phyloP scores from a whole-genome alignment of 2,329 filamentous ascomycete genomes.

The Endocalyx cinctus region DNA sequence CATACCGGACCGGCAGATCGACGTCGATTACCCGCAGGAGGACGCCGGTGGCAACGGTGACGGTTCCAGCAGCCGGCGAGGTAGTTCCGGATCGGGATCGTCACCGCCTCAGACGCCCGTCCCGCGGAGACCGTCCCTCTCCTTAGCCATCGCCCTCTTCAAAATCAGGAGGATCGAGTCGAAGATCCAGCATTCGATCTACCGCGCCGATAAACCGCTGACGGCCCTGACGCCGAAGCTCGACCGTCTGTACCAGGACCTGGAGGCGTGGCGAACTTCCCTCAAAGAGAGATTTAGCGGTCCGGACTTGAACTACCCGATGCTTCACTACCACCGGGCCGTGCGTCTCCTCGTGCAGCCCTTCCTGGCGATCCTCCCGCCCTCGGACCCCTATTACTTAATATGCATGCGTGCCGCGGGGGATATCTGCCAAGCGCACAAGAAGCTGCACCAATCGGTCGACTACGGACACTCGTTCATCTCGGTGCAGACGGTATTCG shows the following conservation, averaged over 20 bases:
- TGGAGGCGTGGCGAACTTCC: slow-evolving; percentile 42
- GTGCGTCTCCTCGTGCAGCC: slow-evolving; percentile 47
- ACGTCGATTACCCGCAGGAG: slow-evolving; percentile 42
- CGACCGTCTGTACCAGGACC: slow-evolving; percentile 37
- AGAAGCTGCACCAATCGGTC: slow-evolving; percentile 34
- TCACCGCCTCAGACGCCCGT: slow-evolving; percentile 2
- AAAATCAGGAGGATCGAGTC: slow-evolving; percentile 43
- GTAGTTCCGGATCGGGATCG: background rate
- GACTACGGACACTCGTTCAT: slow-evolving; percentile 39
- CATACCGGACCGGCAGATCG: slow-evolving; percentile 46
- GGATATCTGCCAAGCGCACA: slow-evolving; percentile 37
- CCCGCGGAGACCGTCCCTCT: slow-evolving; percentile 23
- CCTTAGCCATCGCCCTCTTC: slow-evolving; percentile 39
- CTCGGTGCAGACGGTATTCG: slow-evolving; percentile 38
- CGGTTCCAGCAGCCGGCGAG: slow-evolving; percentile 13
- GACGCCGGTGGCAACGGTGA: slow-evolving; percentile 22
- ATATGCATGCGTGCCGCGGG: slow-evolving; percentile 36
- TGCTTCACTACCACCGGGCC: slow-evolving; percentile 46
- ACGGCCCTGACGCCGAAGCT: slow-evolving; percentile 41
- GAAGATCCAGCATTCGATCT: slow-evolving; percentile 47
- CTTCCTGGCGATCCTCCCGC: slow-evolving; percentile 40
- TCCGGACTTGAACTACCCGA: slow-evolving; percentile 40
- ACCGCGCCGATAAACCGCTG: slow-evolving; percentile 42
- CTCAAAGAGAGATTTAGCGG: slow-evolving; percentile 28
- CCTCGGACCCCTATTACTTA: slow-evolving; percentile 41